These are phyloP conservation scores for Suillus spraguei DNA, from an alignment of 768 basidiomycete species.

Conservation along the genomic window DNA sequence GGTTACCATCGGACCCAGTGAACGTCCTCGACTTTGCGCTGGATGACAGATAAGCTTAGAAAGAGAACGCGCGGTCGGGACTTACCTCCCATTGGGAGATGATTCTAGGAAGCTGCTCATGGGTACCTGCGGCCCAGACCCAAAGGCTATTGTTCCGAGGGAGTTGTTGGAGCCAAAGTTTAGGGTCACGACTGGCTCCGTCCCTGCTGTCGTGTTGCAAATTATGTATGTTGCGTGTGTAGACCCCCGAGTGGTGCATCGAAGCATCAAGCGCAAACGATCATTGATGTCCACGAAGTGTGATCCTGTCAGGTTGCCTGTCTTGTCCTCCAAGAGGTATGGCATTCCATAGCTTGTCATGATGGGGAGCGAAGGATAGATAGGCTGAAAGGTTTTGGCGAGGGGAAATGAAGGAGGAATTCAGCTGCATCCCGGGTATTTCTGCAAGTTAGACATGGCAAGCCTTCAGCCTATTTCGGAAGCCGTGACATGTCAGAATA, in stretches of 20 bases:
- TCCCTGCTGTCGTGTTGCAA: constrained; percentile 41
- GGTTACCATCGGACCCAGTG: constrained; percentile 56
- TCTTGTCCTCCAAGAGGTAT: constrained; percentile 65
- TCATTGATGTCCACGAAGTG: constrained; percentile 67
- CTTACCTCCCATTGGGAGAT: constrained; percentile 45
- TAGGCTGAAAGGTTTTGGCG: background rate
- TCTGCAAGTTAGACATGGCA: constrained; percentile 19
- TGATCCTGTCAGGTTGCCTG: constrained; percentile 52
- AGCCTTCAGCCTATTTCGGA: constrained; percentile 27
- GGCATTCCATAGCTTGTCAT: constrained; percentile 58
- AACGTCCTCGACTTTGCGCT: constrained; percentile 56
- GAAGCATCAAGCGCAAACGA: constrained; percentile 53
- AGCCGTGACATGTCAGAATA: constrained; percentile 20
- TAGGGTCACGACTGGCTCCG: constrained; percentile 41
- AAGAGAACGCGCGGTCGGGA: constrained; percentile 12
- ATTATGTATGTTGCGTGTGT: constrained; percentile 54
- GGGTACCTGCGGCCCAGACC: constrained; percentile 35
- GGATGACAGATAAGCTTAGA: constrained; percentile 14
- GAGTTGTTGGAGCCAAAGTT: constrained; percentile 52
- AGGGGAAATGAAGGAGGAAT: constrained; percentile 9
- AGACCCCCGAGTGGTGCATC: constrained; percentile 46
- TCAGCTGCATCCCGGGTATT: constrained; percentile 22
- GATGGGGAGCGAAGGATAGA: constrained; percentile 16
- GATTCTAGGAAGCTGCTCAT: constrained; percentile 60
- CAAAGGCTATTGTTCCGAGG: constrained; percentile 55